These are phyloP conservation scores for Aspergillus nanangensis DNA, from an alignment of 495 filamentous ascomycete genomes.

Conservation along the genomic window DNA sequence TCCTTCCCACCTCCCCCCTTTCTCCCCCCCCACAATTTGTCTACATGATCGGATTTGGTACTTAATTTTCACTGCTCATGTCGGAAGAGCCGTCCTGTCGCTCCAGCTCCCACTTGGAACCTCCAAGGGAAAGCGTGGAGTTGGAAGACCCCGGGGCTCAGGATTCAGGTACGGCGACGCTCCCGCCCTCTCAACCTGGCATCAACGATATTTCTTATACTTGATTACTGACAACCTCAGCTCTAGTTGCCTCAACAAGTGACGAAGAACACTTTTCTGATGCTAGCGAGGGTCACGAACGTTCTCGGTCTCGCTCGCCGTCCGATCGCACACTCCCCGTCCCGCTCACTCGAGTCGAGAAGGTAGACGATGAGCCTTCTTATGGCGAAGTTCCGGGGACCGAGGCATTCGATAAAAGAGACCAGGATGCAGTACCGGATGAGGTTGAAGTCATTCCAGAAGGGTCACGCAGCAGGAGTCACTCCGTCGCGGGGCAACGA, in stretches of 20 bases:
- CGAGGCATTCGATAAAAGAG: conserved; percentile 51
- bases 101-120: conserved; percentile 49
- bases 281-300: conserved; percentile 64
- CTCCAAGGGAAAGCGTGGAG: conserved; percentile 60
- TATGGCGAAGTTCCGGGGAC: conserved; percentile 64
- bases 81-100: conserved; percentile 36
- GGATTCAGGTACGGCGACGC: conserved; percentile 73
- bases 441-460: conserved; percentile 60
- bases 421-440: conserved; percentile 61
- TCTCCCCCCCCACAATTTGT: conserved; percentile 7
- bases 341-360: conserved; percentile 59
- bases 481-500: conserved; percentile 35
- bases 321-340: conserved; percentile 49
- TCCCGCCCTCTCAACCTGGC: no score
- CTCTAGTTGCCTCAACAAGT: conserved; percentile 65
- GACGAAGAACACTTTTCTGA: conserved; percentile 89
- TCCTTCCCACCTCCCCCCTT: conserved; percentile 4
- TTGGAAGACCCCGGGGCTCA: conserved; percentile 75
- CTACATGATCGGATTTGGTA: conserved; percentile 19
- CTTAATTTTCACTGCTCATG: conserved; percentile 24
- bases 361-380: conserved; percentile 50
- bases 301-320: conserved; percentile 25
- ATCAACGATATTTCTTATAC: not conserved
- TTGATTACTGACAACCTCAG: no score
- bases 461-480: conserved; percentile 42